phyloP scores from a whole-genome alignment of 495 filamentous ascomycete species.

The Xylaria acuta region DNA sequence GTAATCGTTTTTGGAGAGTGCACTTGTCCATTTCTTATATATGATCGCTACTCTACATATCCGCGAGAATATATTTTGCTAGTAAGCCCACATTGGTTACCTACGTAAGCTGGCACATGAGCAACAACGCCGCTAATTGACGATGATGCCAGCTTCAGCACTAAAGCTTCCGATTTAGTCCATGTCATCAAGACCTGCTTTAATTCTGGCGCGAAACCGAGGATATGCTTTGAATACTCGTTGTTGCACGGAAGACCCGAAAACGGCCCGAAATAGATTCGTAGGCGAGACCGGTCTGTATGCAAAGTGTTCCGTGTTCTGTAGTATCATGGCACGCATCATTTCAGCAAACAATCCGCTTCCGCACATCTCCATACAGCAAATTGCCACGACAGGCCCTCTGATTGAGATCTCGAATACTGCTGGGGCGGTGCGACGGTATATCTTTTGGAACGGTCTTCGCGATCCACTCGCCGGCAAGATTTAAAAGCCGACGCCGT shows the following conservation, averaged over 20 bases:
- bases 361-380: neutral
- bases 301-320: neutral
- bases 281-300: neutral
- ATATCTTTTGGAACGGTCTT: neutral
- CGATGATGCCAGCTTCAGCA: neutral
- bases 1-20: too few relatives aligned
- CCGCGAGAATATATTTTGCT: too few relatives aligned
- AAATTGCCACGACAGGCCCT: too few relatives aligned
- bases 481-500: neutral
- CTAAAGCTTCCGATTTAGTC: neutral
- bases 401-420: neutral
- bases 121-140: neutral
- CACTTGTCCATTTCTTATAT: too few relatives aligned
- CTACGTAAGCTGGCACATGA: neutral
- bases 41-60: too few relatives aligned
- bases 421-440: neutral
- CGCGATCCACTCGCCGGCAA: neutral
- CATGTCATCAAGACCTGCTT: neutral
- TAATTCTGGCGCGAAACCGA: neutral
- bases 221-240: neutral
- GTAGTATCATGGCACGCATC: neutral
- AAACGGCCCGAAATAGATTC: neutral
- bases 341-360: neutral
- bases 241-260: neutral
- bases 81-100: too few relatives aligned